Evolutionary conservation across 2,329 filamentous ascomycete species (phyloP).

Genomic region (Diaporthe citrichinensis): DNA sequence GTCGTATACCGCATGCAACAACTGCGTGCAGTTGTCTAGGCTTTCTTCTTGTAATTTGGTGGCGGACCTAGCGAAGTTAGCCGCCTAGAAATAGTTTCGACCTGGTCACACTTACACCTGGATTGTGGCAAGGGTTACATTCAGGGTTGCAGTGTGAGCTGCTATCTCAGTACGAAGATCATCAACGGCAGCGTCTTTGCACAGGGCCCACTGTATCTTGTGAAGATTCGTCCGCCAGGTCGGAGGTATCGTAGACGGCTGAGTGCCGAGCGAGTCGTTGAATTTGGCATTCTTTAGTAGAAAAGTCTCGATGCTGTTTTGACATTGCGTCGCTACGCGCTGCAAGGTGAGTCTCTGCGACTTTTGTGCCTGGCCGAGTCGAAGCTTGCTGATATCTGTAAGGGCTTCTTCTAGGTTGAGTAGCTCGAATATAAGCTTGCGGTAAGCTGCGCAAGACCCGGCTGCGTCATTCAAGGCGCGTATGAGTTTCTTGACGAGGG

Average conservation of each 20-base stretch:
- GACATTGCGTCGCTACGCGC: conserved; percentile 7
- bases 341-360: background rate
- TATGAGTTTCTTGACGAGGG: conserved; percentile 15
- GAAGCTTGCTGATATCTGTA: background rate
- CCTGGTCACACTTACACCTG: background rate
- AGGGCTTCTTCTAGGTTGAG: conserved; percentile 13
- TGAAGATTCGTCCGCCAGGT: too few species aligned
- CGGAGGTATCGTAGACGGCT: background rate
- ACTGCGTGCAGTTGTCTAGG: background rate
- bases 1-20: background rate
- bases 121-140: too few species aligned
- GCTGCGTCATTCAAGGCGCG: conserved; percentile 13
- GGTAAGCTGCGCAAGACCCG: conserved; percentile 14
- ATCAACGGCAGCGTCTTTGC: too few species aligned
- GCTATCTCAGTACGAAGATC: too few species aligned
- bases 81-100: background rate
- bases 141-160: too few species aligned
- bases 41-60: background rate
- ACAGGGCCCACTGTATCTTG: too few species aligned
- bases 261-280: background rate
- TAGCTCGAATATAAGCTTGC: conserved; percentile 10
- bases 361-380: background rate
- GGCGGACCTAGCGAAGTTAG: background rate
- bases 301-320: conserved; percentile 20
- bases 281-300: conserved; percentile 15